Evolutionary conservation across 1,139 yeast genomes (phyloP).

Genomic region (Suhomyces ambrosiae): DNA sequence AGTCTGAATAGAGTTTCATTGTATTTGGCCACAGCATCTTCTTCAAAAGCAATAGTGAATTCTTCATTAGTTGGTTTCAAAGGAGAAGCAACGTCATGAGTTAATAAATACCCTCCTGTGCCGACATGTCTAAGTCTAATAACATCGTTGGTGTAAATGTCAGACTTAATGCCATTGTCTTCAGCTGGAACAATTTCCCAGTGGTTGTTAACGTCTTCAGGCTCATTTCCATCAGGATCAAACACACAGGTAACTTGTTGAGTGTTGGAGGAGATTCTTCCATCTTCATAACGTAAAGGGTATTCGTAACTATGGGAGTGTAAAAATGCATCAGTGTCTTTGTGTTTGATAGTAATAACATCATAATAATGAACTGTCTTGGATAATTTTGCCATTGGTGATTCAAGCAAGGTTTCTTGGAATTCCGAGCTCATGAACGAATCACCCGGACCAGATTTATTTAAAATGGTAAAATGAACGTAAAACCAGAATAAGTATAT

Average conservation of each 20-base stretch:
- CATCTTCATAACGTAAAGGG: conserved; percentile 94
- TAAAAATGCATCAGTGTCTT: conserved; percentile 70
- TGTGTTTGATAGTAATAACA: conserved; percentile 72
- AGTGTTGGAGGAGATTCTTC: conserved; percentile 91
- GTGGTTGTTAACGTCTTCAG: conserved; percentile 64
- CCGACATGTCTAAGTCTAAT: conserved; percentile 81
- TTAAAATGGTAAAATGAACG: conserved; percentile 80
- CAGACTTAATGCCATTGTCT: conserved; percentile 27
- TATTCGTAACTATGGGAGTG: conserved; percentile 77
- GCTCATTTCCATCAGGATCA: conserved; percentile 25
- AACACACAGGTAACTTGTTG: conserved; percentile 86
- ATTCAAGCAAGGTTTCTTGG: conserved; percentile 88
- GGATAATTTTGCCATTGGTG: conserved; percentile 71
- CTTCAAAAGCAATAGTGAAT: conserved; percentile 54
- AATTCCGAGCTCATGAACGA: conserved; percentile 89
- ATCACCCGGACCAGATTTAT: conserved; percentile 94
- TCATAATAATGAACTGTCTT: conserved; percentile 77
- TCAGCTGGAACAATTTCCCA: conserved; percentile 83
- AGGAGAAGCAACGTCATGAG: conserved; percentile 93
- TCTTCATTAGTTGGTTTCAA: conserved; percentile 25
- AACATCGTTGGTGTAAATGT: conserved; percentile 57
- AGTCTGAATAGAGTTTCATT: conserved; percentile 81
- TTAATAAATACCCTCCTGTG: conserved; percentile 74
- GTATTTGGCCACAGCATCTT: conserved; percentile 54
- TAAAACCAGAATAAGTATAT: conserved; percentile 92